Evolutionary conservation across 108 stramenopile species (phyloP).

Genomic region (Asterionellopsis glacialis): DNA sequence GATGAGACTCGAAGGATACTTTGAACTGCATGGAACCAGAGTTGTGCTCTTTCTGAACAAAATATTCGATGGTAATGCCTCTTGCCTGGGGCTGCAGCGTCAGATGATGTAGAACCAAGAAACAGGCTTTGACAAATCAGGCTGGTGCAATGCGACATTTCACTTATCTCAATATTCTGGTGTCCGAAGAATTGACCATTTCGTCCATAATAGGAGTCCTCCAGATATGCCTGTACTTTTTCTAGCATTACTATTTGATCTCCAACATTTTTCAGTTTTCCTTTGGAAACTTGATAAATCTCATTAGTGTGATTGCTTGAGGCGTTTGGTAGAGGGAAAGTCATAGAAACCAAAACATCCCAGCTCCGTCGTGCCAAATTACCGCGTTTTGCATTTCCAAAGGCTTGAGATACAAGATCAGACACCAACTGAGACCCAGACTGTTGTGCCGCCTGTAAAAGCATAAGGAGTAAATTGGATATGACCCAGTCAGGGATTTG

Average conservation of each 20-base stretch:
- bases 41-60: constrained; percentile 6
- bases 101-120: background rate
- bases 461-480: background rate
- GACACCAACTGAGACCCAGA: constrained; percentile 1
- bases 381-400: background rate
- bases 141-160: background rate
- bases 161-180: background rate
- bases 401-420: background rate
- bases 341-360: background rate
- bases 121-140: background rate
- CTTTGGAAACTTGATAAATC: background rate
- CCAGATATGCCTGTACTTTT: background rate
- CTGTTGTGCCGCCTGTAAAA: constrained; percentile 4
- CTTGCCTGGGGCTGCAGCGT: background rate
- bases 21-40: constrained; percentile 1
- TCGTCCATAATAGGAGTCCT: background rate
- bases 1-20: background rate
- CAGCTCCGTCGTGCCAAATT: background rate
- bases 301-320: too few species aligned
- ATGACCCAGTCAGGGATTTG: constrained; percentile 3
- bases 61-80: background rate
- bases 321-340: background rate
- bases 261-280: background rate
- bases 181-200: background rate
- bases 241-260: background rate